phyloP scores from a whole-genome alignment of 2,329 filamentous ascomycete genomes.

The Pestalotiopsis sp. region DNA sequence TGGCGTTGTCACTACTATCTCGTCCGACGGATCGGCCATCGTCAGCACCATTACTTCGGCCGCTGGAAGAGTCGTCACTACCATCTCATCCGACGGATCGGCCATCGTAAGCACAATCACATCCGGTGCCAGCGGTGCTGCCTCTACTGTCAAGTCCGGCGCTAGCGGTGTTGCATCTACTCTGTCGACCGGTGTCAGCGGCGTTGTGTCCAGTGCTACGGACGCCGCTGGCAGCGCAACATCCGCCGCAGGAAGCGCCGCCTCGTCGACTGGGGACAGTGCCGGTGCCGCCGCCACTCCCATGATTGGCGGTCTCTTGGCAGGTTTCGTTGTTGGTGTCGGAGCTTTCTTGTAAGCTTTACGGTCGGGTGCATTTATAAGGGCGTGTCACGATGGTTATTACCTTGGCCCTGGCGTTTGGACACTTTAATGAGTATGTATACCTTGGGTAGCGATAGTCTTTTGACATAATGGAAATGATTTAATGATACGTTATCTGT shows the following conservation, averaged over 20 bases:
- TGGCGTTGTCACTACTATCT: slow-evolving; percentile 8
- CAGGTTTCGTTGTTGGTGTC: slow-evolving; percentile 6
- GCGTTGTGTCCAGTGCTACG: slow-evolving; percentile 11
- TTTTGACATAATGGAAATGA: not conserved
- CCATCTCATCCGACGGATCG: slow-evolving; percentile 6
- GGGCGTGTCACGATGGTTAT: not conserved
- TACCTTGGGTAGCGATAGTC: not conserved
- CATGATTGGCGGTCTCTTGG: slow-evolving; percentile 7
- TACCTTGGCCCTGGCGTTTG: not conserved
- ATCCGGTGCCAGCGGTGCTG: slow-evolving; percentile 5
- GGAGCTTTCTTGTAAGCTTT: not conserved
- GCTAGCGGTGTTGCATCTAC: slow-evolving; percentile 9
- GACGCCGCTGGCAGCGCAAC: slow-evolving; percentile 2
- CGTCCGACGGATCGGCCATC: not conserved
- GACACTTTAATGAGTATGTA: not conserved
- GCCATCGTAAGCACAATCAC: slow-evolving; percentile 10
- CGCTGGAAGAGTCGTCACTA: not conserved
- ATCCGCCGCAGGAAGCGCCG: not conserved
- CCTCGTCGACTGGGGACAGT: not conserved
- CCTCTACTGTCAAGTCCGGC: slow-evolving; percentile 11
- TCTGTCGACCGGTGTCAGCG: slow-evolving; percentile 3
- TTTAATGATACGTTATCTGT: not conserved
- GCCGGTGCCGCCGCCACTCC: slow-evolving; percentile 3
- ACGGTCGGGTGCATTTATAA: not conserved
- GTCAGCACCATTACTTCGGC: slow-evolving; percentile 11